These are phyloP conservation scores for Exserohilum turcica DNA, from an alignment of 2,329 filamentous ascomycete genomes.

Conservation along the genomic window DNA sequence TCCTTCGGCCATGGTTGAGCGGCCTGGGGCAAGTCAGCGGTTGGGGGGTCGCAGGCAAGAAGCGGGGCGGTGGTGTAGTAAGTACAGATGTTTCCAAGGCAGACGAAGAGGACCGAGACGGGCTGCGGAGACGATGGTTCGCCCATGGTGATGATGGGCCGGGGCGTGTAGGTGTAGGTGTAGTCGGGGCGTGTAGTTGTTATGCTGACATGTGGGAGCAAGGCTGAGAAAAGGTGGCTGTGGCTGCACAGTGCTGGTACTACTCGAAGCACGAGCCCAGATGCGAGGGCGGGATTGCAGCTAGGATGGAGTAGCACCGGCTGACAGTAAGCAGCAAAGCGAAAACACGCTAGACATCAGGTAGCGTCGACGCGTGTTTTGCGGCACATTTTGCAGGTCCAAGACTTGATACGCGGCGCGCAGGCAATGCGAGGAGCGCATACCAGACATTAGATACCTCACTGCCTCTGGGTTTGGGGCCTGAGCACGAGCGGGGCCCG, in stretches of 20 bases:
- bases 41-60: neutral
- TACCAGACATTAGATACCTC: neutral
- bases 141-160: conserved; percentile 4
- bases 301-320: no score
- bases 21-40: conserved; percentile 50
- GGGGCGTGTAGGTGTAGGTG: neutral
- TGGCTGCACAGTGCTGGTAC: neutral
- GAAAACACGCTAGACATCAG: neutral
- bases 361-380: neutral
- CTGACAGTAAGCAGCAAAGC: neutral
- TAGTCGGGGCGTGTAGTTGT: neutral
- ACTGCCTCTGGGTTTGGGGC: neutral
- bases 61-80: conserved; percentile 35
- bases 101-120: conserved; percentile 87
- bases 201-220: neutral
- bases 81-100: conserved; percentile 91
- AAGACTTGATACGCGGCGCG: neutral
- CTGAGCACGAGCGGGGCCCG: neutral
- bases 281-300: no score
- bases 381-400: neutral
- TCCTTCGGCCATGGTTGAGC: conserved; percentile 93
- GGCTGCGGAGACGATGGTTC: conserved; percentile 29
- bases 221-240: neutral
- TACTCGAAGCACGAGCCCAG: neutral
- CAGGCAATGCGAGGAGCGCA: neutral